A percentile compares a stretch with the other conserved stretches of the same genome.
phyloP scores from a whole-genome alignment of 1,139 yeast species.

The Protomyces inundatus region DNA sequence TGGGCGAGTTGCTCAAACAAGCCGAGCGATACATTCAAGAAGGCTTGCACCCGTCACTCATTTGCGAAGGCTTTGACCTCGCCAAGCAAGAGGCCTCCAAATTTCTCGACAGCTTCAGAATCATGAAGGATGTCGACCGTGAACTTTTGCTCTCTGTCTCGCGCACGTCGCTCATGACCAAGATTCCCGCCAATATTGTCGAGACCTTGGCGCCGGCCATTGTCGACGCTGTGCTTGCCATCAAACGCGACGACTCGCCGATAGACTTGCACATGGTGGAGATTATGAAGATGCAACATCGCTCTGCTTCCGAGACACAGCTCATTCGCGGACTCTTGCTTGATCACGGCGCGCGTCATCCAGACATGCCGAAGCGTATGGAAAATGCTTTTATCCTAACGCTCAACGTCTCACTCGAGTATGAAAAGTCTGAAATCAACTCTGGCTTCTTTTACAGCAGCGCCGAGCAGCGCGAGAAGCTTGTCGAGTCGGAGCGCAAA shows the following conservation, averaged over 20 bases:
- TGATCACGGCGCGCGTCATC: slow-evolving; percentile 99
- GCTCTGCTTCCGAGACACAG: slow-evolving; percentile 74
- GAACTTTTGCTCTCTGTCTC: slow-evolving; percentile 89
- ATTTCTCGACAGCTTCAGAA: slow-evolving; percentile 59
- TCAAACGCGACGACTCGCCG: slow-evolving; percentile 49
- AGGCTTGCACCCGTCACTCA: slow-evolving; percentile 92
- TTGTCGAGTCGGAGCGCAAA: slow-evolving; percentile 87
- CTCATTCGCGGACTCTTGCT: slow-evolving; percentile 84
- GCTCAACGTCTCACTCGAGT: slow-evolving; percentile 88
- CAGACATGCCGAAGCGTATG: slow-evolving; percentile 92
- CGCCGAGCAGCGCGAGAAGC: slow-evolving; percentile 93
- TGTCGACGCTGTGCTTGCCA: slow-evolving; percentile 88
- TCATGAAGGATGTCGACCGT: slow-evolving; percentile 54
- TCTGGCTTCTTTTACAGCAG: slow-evolving; percentile 91
- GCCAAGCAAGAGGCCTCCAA: slow-evolving; percentile 69
- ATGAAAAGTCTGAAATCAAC: slow-evolving; percentile 96
- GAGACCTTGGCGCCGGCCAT: slow-evolving; percentile 87
- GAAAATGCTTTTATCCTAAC: slow-evolving; percentile 80
- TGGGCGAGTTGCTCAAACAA: slow-evolving; percentile 90
- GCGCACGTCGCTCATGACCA: slow-evolving; percentile 79
- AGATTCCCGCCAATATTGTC: slow-evolving; percentile 68
- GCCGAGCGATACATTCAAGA: slow-evolving; percentile 88
- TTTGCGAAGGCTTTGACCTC: slow-evolving; percentile 89
- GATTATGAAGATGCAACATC: slow-evolving; percentile 96
- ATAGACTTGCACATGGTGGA: slow-evolving; percentile 96